phyloP scores from a whole-genome alignment of 208 protist genomes.

The Wallacemonas sp. region DNA sequence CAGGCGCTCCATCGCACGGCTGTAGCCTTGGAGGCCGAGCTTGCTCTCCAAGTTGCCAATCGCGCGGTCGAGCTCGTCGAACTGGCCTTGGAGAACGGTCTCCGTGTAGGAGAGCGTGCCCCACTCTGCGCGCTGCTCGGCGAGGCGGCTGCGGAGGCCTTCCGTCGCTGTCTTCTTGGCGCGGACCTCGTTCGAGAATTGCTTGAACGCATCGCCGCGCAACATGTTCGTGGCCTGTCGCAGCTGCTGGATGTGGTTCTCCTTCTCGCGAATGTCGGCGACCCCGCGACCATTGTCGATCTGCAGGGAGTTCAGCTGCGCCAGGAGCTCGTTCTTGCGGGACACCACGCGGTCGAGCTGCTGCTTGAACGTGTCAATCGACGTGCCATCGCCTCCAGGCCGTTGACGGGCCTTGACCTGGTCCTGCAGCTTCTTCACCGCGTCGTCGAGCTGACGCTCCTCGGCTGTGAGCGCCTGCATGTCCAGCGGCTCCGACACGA shows the following conservation, averaged over 20 bases:
- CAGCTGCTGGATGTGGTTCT: conserved; percentile 77
- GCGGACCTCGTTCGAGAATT: conserved; percentile 82
- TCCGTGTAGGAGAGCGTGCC: conserved; percentile 87
- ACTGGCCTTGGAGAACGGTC: conserved; percentile 69
- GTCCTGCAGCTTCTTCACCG: conserved; percentile 51
- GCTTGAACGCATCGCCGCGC: conserved; percentile 83
- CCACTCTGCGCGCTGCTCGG: conserved; percentile 86
- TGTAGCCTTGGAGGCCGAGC: conserved; percentile 88
- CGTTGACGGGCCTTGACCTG: conserved; percentile 65
- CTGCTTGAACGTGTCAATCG: conserved; percentile 79
- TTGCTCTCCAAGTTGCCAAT: conserved; percentile 86
- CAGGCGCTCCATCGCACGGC: conserved; percentile 76
- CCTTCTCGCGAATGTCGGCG: conserved; percentile 74
- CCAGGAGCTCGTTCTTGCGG: conserved; percentile 73
- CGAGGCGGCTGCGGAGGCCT: conserved; percentile 73
- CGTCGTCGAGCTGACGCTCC: conserved; percentile 78
- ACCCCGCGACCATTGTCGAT: conserved; percentile 70
- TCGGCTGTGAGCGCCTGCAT: conserved; percentile 57
- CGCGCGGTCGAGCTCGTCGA: conserved; percentile 62
- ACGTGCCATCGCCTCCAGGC: conserved; percentile 68
- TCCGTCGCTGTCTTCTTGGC: conserved; percentile 86
- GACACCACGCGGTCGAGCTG: conserved; percentile 76
- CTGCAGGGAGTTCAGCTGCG: conserved; percentile 71
- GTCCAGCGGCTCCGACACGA: conserved; percentile 87
- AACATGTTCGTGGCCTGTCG: conserved; percentile 82